Conservation (phyloP, 768 basidiomycete species). For the Megacollybia marginata region DNA sequence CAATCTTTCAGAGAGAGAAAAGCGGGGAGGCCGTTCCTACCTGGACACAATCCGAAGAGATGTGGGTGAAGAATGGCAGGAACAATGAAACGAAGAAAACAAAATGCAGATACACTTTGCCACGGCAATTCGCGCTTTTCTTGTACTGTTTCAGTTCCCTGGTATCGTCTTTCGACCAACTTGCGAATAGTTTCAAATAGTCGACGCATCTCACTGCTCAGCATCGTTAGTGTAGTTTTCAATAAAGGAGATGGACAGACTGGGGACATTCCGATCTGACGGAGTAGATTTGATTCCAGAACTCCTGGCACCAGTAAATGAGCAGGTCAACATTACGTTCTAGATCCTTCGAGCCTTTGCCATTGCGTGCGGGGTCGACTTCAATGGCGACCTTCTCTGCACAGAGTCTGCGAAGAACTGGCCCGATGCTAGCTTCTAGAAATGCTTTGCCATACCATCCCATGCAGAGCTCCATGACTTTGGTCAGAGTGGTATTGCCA, state of each 20-base stretch:
- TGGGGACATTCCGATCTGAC: constrained; percentile 64
- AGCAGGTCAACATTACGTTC: constrained; percentile 64
- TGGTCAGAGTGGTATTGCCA: constrained; percentile 62
- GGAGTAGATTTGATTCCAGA: constrained; percentile 78
- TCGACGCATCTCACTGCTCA: constrained; percentile 58
- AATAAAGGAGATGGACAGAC: constrained; percentile 17
- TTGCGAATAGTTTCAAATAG: constrained; percentile 65
- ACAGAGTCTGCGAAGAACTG: constrained; percentile 60
- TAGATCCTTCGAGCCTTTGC: constrained; percentile 52
- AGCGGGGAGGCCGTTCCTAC: constrained; percentile 25
- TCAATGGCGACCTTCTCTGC: constrained; percentile 73
- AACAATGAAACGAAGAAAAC: constrained; percentile 84
- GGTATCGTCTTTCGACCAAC: constrained; percentile 64
- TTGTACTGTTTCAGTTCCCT: constrained; percentile 29
- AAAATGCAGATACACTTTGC: constrained; percentile 85
- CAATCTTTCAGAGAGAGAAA: neutral
- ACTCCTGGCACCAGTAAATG: constrained; percentile 69
- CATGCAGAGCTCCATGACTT: constrained; percentile 76
- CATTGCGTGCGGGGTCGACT: constrained; percentile 67
- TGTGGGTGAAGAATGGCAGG: constrained; percentile 88
- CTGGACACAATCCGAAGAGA: constrained; percentile 70
- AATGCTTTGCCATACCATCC: constrained; percentile 75
- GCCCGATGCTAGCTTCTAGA: constrained; percentile 74
- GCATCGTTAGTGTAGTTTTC: constrained; percentile 3
- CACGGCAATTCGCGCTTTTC: constrained; percentile 53